A percentile compares a stretch with the other conserved stretches of the same genome.
phyloP scores from a whole-genome alignment of 2,329 filamentous ascomycete species.

The Plectosphaerella sp. region DNA sequence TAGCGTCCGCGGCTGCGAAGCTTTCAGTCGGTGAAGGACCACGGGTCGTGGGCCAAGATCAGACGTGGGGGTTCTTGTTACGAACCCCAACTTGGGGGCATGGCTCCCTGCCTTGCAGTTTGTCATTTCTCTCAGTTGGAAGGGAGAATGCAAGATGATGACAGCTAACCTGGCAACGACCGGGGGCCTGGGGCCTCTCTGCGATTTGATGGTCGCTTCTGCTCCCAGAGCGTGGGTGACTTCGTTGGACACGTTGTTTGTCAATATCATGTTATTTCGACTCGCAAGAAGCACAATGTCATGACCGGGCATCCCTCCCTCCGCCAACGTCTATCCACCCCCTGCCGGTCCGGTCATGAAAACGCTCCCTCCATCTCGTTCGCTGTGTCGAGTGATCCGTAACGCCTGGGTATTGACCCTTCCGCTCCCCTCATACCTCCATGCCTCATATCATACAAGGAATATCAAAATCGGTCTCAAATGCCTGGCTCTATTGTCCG shows the following conservation, averaged over 20 bases:
- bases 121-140: slow-evolving; percentile 1
- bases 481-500: neutral
- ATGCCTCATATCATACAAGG: neutral
- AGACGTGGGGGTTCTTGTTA: neutral
- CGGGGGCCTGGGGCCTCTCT: too few species aligned
- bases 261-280: too few species aligned
- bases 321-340: too few species aligned
- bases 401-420: neutral
- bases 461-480: neutral
- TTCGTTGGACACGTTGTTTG: too few species aligned
- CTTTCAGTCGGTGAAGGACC: neutral
- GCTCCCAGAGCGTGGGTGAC: too few species aligned
- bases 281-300: too few species aligned
- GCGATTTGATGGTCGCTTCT: too few species aligned
- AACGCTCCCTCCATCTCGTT: too few species aligned
- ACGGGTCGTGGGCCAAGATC: too few species aligned
- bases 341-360: too few species aligned
- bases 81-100: neutral
- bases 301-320: too few species aligned
- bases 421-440: neutral
- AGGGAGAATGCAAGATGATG: neutral
- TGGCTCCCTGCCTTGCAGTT: neutral
- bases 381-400: neutral
- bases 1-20: neutral
- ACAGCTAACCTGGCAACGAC: too few species aligned